Conservation (phyloP, 2,329 filamentous ascomycete species). For the Zarea fungicola region DNA sequence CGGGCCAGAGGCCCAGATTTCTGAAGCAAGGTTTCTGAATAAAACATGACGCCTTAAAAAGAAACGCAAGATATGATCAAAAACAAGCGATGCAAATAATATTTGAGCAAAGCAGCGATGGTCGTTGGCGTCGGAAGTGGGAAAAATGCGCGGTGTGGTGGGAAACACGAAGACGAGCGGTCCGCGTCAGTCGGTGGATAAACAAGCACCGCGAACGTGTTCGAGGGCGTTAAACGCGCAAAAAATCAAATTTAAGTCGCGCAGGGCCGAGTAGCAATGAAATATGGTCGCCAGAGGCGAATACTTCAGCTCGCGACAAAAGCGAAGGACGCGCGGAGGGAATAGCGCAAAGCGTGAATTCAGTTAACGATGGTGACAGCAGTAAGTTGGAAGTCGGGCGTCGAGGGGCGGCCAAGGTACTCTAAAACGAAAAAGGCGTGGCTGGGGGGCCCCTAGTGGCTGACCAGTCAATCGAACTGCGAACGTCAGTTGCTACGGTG, state of each 20-base stretch:
- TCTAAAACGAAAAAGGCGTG: slow-evolving; percentile 35
- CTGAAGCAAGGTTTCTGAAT: slow-evolving; percentile 89
- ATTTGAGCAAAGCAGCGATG: not conserved
- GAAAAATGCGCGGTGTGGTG: slow-evolving; percentile 1
- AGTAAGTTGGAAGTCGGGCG: slow-evolving; percentile 18
- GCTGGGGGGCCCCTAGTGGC: slow-evolving; percentile 27
- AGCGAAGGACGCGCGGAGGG: slow-evolving; percentile 17
- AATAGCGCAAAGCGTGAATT: slow-evolving; percentile 17
- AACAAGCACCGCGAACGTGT: slow-evolving; percentile 14
- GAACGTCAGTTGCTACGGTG: slow-evolving; percentile 7
- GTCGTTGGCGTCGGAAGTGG: not conserved
- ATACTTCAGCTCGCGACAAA: slow-evolving; percentile 22
- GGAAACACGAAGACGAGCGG: slow-evolving; percentile 10
- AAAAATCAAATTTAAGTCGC: slow-evolving; percentile 1
- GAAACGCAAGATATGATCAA: slow-evolving; percentile 18
- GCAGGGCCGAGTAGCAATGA: slow-evolving; percentile 8
- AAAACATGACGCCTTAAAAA: slow-evolving; percentile 68
- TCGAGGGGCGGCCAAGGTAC: slow-evolving; percentile 22
- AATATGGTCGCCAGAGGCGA: slow-evolving; percentile 20
- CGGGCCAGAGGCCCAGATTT: slow-evolving; percentile 96
- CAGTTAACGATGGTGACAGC: slow-evolving; percentile 18
- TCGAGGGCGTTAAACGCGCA: slow-evolving; percentile 8
- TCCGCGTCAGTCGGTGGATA: slow-evolving; percentile 13
- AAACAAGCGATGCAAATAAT: not conserved
- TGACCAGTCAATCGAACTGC: slow-evolving; percentile 4